Conservation (phyloP, 2,329 filamentous ascomycete genomes). For the Cordyceps sp. region DNA sequence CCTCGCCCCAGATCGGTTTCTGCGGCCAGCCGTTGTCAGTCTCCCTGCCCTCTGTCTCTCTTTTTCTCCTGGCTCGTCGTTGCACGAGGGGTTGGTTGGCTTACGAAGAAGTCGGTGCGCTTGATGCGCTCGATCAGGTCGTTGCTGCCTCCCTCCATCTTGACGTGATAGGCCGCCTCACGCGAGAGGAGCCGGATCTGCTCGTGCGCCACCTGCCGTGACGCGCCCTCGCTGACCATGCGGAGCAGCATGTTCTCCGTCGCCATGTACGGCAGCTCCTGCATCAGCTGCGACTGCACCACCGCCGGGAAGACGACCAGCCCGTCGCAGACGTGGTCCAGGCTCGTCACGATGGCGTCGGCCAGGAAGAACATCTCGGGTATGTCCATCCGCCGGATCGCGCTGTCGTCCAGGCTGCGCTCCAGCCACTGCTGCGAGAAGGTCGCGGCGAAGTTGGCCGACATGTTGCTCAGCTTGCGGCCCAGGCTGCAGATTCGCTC, state of each 20-base stretch:
- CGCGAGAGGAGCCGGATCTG: constrained; percentile 70
- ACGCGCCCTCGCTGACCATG: constrained; percentile 51
- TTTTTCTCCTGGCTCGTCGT: no score
- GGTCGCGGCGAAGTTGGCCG: constrained; percentile 15
- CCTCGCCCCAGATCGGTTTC: constrained; percentile 48
- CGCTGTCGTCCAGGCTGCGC: constrained; percentile 60
- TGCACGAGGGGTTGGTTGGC: no score
- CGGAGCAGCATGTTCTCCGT: constrained; percentile 58
- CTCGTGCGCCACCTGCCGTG: constrained; percentile 72
- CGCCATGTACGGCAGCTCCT: constrained; percentile 78
- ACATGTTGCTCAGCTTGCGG: constrained; percentile 27
- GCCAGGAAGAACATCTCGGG: constrained; percentile 52
- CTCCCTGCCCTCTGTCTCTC: no score
- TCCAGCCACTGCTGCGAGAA: constrained; percentile 33
- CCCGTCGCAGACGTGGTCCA: constrained; percentile 52
- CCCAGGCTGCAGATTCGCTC: constrained; percentile 5
- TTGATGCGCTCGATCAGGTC: constrained; percentile 70
- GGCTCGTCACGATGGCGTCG: constrained; percentile 48
- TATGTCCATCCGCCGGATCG: constrained; percentile 48
- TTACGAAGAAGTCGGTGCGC: constrained; percentile 58
- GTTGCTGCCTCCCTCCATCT: constrained; percentile 50
- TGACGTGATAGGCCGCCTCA: constrained; percentile 48
- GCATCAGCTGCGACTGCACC: constrained; percentile 49
- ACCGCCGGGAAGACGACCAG: constrained; percentile 65
- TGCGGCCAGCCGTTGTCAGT: no score